These are phyloP conservation scores for Pseudomassariella vexata DNA, from an alignment of 2,329 filamentous ascomycete genomes.

Conservation along the genomic window DNA sequence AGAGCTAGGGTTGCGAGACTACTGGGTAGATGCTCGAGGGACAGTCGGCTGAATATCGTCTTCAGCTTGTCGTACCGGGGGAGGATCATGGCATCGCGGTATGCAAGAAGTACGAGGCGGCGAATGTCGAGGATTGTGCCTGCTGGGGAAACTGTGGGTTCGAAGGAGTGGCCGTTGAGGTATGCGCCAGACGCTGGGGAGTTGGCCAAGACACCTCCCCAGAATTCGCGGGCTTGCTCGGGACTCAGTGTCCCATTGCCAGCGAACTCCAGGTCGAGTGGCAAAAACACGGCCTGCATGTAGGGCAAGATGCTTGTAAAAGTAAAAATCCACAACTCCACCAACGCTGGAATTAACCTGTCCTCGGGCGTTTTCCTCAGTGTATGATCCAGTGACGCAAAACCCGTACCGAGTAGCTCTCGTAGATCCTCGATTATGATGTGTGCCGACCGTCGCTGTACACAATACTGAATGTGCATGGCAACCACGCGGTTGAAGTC, in stretches of 20 bases:
- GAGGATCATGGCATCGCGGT: constrained; percentile 82
- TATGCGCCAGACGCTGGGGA: constrained; percentile 21
- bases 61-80: constrained; percentile 85
- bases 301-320: constrained; percentile 89
- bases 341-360: constrained; percentile 79
- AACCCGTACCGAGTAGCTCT: constrained; percentile 74
- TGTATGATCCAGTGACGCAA: constrained; percentile 78
- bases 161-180: neutral
- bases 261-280: constrained; percentile 87
- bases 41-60: constrained; percentile 82
- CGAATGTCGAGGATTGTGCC: constrained; percentile 69
- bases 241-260: constrained; percentile 69
- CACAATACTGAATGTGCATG: constrained; percentile 71
- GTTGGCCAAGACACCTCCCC: constrained; percentile 62
- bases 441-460: constrained; percentile 66
- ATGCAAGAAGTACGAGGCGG: constrained; percentile 80
- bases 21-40: constrained; percentile 67
- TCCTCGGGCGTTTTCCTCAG: constrained; percentile 76
- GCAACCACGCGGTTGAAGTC: constrained; percentile 78
- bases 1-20: constrained; percentile 46
- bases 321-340: constrained; percentile 90
- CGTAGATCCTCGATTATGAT: constrained; percentile 70
- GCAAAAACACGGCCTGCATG: constrained; percentile 90
- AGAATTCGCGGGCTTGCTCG: constrained; percentile 83
- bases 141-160: constrained; percentile 18